Conservation (phyloP, 495 filamentous ascomycete genomes). For the Aspergillus hancockii region DNA sequence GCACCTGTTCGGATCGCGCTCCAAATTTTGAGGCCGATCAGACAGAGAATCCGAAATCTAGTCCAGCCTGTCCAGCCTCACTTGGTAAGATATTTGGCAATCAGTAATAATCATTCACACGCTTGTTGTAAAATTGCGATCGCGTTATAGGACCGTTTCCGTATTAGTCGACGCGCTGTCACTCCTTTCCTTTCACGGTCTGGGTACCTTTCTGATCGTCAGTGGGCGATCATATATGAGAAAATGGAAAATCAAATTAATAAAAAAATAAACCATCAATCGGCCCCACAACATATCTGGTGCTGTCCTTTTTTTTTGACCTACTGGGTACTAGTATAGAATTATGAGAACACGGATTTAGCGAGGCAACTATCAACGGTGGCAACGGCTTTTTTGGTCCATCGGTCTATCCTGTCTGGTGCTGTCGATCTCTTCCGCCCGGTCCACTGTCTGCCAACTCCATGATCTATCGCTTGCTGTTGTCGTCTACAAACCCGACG, state of each 20-base stretch:
- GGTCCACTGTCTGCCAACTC: conserved; percentile 18
- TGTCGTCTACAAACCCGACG: conserved; percentile 6
- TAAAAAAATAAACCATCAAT: background rate
- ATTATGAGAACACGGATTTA: background rate
- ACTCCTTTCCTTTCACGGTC: conserved; percentile 28
- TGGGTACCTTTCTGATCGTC: conserved; percentile 35
- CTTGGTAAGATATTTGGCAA: background rate
- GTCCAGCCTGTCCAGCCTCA: background rate
- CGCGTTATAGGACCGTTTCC: conserved; percentile 38
- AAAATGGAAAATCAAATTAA: background rate
- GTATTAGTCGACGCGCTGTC: conserved; percentile 27
- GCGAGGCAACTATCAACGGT: conserved; percentile 13
- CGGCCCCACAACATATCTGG: background rate
- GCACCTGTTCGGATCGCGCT: background rate
- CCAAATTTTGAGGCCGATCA: background rate
- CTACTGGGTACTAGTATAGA: background rate
- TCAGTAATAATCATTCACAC: background rate
- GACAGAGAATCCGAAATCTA: background rate
- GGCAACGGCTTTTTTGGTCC: conserved; percentile 20
- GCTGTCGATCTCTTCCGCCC: conserved; percentile 20
- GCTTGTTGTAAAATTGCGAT: conserved; percentile 33
- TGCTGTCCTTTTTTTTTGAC: background rate
- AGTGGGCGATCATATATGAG: conserved; percentile 28
- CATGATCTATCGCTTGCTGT: conserved; percentile 20
- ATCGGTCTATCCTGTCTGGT: conserved; percentile 15